Evolutionary conservation across 352 stramenopile genomes (phyloP).

Genomic region (Plasmopara viticola): DNA sequence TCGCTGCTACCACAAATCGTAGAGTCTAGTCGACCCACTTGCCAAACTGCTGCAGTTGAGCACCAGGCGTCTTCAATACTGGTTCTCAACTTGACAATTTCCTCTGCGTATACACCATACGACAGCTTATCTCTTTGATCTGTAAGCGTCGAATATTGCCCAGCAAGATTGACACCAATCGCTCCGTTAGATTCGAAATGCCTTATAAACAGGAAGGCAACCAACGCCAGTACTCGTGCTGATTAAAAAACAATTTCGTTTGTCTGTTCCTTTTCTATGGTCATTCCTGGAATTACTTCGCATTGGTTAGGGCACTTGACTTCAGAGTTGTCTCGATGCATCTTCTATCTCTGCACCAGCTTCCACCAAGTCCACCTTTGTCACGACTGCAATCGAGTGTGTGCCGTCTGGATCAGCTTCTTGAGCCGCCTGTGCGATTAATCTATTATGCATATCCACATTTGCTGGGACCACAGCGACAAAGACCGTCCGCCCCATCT

Average conservation of each 20-base stretch:
- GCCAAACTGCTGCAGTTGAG: conserved; percentile 30
- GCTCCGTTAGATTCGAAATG: conserved; percentile 24
- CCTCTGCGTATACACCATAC: conserved; percentile 15
- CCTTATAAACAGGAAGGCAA: conserved; percentile 30
- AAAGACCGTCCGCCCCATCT: conserved; percentile 66
- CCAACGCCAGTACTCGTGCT: conserved; percentile 40
- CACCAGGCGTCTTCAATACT: conserved; percentile 12
- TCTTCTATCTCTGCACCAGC: conserved; percentile 54
- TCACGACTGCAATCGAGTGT: conserved; percentile 83
- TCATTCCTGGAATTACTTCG: conserved; percentile 47
- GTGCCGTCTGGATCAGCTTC: conserved; percentile 57
- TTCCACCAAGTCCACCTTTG: conserved; percentile 87
- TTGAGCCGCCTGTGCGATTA: conserved; percentile 65
- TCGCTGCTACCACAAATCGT: conserved; percentile 27
- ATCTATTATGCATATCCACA: conserved; percentile 81
- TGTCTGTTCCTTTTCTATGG: conserved; percentile 40
- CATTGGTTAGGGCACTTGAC: conserved; percentile 79
- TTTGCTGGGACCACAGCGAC: conserved; percentile 82
- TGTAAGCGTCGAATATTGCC: conserved; percentile 40
- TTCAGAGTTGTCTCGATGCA: conserved; percentile 74
- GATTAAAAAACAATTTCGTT: conserved; percentile 50
- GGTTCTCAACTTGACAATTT: conserved; percentile 22
- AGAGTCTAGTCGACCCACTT: conserved; percentile 28
- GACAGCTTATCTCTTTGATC: conserved; percentile 32
- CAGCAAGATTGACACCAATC: conserved; percentile 40